These are phyloP conservation scores for Neonectria coccinea DNA, from an alignment of 2,329 filamentous ascomycete species.

Conservation along the genomic window DNA sequence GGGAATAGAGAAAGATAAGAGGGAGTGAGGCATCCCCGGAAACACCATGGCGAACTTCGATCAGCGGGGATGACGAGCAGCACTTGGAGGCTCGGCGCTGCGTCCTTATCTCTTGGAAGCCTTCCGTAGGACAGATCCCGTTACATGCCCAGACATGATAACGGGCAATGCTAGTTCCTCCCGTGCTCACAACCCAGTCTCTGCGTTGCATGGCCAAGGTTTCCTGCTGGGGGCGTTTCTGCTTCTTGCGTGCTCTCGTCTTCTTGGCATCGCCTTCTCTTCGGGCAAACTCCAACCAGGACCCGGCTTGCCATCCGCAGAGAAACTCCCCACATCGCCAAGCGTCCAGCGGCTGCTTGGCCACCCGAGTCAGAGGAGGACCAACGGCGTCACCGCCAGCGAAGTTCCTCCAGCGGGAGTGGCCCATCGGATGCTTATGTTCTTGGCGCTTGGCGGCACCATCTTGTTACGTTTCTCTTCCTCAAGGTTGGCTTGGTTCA, in stretches of 20 bases:
- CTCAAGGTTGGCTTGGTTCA: slow-evolving; percentile 22
- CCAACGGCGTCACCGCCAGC: slow-evolving; percentile 4
- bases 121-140: slow-evolving; percentile 13
- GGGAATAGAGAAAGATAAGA: no score
- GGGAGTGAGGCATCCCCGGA: not conserved
- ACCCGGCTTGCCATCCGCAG: slow-evolving; percentile 12
- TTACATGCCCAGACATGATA: slow-evolving; percentile 35
- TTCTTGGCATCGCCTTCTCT: slow-evolving; percentile 40
- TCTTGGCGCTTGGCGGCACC: slow-evolving; percentile 34
- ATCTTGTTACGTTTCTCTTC: slow-evolving; percentile 40
- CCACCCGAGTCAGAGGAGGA: slow-evolving; percentile 32
- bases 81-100: slow-evolving; percentile 22
- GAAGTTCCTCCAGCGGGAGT: not conserved
- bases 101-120: slow-evolving; percentile 35
- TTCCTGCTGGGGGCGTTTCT: slow-evolving; percentile 15
- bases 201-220: not conserved
- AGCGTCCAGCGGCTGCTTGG: slow-evolving; percentile 30
- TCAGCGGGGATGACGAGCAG: slow-evolving; percentile 8
- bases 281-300: slow-evolving; percentile 34
- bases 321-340: slow-evolving; percentile 32
- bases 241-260: slow-evolving; percentile 17
- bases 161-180: slow-evolving; percentile 28
- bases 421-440: slow-evolving; percentile 28
- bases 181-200: slow-evolving; percentile 18
- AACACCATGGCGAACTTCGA: not conserved